Conservation (phyloP, 2,329 filamentous ascomycete species). For the Ophiostoma sp. region DNA sequence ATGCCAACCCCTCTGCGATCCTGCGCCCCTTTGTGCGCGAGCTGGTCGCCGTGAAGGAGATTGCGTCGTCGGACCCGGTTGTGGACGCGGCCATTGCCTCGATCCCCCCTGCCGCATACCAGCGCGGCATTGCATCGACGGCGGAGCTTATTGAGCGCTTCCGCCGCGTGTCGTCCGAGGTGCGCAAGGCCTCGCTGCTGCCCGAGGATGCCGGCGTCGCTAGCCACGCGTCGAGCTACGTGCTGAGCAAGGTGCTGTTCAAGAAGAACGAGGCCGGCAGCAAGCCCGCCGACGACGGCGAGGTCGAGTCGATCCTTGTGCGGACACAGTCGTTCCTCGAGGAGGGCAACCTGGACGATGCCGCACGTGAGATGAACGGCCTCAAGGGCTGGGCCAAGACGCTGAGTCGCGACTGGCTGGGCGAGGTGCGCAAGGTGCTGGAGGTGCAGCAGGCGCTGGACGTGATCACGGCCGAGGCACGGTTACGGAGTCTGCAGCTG, state of each 20-base stretch:
- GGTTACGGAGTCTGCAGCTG: conserved; percentile 79
- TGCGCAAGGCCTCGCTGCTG: conserved; percentile 86
- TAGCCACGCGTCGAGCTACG: conserved; percentile 82
- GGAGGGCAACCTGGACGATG: conserved; percentile 85
- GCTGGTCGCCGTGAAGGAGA: conserved; percentile 89
- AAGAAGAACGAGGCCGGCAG: conserved; percentile 80
- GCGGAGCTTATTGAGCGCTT: conserved; percentile 91
- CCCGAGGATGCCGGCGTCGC: conserved; percentile 93
- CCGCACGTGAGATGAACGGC: conserved; percentile 90
- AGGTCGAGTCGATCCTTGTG: conserved; percentile 86
- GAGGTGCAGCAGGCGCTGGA: conserved; percentile 96
- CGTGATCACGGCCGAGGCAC: conserved; percentile 86
- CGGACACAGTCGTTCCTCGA: conserved; percentile 86
- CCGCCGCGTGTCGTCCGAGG: conserved; percentile 83
- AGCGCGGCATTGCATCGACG: conserved; percentile 77
- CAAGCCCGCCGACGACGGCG: conserved; percentile 53
- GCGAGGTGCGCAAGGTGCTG: conserved; percentile 82
- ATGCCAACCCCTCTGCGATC: conserved; percentile 38
- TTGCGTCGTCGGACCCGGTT: conserved; percentile 75
- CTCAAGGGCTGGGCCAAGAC: conserved; percentile 93
- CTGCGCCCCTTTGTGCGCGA: conserved; percentile 86
- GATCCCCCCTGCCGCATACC: conserved; percentile 90
- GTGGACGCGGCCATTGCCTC: conserved; percentile 93
- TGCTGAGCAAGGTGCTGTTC: conserved; percentile 92
- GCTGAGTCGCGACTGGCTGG: conserved; percentile 87